Evolutionary conservation across 2,329 filamentous ascomycete species (phyloP), one percentile per base, ranked within the genome.

Genomic region (Sporothrix luriei): DNA sequence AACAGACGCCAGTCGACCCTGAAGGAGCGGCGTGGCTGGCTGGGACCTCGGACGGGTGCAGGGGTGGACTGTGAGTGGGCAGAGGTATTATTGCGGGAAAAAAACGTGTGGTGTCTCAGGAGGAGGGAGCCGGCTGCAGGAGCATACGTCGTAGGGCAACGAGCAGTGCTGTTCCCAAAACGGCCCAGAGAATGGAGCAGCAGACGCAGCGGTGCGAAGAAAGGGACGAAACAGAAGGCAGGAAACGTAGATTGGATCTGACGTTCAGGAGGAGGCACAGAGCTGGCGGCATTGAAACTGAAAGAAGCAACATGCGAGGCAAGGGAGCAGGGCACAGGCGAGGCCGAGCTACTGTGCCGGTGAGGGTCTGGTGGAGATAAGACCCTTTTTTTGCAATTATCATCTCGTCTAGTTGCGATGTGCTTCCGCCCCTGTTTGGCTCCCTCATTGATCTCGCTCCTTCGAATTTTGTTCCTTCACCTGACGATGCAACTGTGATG

Each of bases 361-460:
- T 52, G 62, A 51, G 46, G 62, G 62, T 29, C 46, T 49, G 46
- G 62, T 65, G 62, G 62, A 65, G 62, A 65, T 52, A 65, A 65
- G 62, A 65, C 62, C 62, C 46, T 64, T 14, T 49, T 29, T 49
- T 26, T 19, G 51, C 21, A 13, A 11, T 54, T 5, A 14, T 26
- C 13, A 7, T 26, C 6, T 59, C n/a, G 9, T 24, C 19, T 61
- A 24, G 11, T 43, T 43, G 33, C n/a, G 29, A 43, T 46, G 51
- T 54, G 24, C 48, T 49, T 49, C 48, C 21, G 19, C 48, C 19
- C 48, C 4, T 21, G 19, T n/a, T 49, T 43, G 40, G 11, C 49
- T 52, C 0, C 11, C 24, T 13, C 49, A 33, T 6, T 33, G 33
- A 33, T 33, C 9, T 33, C 9, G 33, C 6, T 21, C 21, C 49